These are phyloP conservation scores for Kalanchoe fedtschenkoi DNA, from an alignment of 164 flowering plant genomes.

Conservation along the genomic window DNA sequence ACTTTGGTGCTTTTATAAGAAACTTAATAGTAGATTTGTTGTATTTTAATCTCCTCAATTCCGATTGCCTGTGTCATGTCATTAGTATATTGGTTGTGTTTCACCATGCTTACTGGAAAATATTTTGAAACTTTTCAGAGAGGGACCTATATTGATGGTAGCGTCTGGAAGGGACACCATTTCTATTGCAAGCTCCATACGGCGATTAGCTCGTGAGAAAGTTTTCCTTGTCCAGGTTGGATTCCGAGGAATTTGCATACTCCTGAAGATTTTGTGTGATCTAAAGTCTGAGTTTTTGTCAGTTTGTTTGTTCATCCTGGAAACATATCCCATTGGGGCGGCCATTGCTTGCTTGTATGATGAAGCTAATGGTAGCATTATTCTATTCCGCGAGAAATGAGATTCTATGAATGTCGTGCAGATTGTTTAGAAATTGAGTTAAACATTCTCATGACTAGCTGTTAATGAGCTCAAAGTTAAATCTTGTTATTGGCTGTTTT, in stretches of 20 bases:
- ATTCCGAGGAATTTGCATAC: background rate
- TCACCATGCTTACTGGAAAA: background rate
- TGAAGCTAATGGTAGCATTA: background rate
- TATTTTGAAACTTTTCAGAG: conserved; percentile 31
- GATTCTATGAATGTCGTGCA: background rate
- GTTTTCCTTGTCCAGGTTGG: conserved; percentile 91
- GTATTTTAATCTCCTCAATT: background rate
- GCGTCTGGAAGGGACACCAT: conserved; percentile 94
- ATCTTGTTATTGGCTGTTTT: no score
- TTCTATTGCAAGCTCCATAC: conserved; percentile 70
- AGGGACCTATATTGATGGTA: conserved; percentile 84
- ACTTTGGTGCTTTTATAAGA: background rate
- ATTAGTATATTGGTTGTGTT: background rate
- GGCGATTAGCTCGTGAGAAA: conserved; percentile 58
- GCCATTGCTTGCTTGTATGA: no score
- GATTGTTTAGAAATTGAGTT: background rate
- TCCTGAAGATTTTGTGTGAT: background rate
- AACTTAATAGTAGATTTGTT: background rate
- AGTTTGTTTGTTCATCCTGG: background rate
- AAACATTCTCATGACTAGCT: background rate
- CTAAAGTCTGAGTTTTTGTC: background rate
- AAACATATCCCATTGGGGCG: background rate
- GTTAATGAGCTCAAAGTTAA: background rate
- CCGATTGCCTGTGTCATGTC: background rate
- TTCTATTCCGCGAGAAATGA: background rate